phyloP scores from a whole-genome alignment of 2,329 filamentous ascomycete genomes.

The Colletotrichum sojae region DNA sequence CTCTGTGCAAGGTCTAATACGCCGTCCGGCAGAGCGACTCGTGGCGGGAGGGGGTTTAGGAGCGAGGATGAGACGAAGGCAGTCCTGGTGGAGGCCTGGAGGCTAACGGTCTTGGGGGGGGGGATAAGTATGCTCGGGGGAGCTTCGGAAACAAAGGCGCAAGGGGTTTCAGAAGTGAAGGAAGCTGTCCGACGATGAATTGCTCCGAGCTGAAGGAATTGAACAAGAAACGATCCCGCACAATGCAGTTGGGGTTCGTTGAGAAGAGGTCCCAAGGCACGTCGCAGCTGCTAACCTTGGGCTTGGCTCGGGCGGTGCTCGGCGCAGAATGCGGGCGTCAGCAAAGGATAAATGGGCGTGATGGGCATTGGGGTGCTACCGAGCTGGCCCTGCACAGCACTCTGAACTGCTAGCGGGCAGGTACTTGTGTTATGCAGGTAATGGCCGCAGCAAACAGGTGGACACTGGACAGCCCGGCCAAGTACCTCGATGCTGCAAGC shows the following conservation, averaged over 20 bases:
- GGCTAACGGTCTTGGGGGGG: neutral
- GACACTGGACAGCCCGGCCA: neutral
- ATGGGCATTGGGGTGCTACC: neutral
- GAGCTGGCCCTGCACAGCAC: neutral
- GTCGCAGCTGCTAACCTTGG: conserved; percentile 23
- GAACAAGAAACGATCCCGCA: conserved; percentile 7
- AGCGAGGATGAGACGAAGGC: conserved; percentile 10
- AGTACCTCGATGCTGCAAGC: conserved; percentile 38
- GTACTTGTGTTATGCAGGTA: neutral
- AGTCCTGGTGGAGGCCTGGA: neutral
- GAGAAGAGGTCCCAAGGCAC: conserved; percentile 13
- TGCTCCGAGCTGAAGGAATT: conserved; percentile 5
- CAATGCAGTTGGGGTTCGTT: conserved; percentile 21
- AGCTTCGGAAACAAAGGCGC: conserved; percentile 13
- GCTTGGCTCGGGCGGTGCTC: conserved; percentile 35
- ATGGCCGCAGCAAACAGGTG: neutral
- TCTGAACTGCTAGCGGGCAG: neutral
- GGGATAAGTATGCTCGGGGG: conserved; percentile 8
- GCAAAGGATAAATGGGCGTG: conserved; percentile 3
- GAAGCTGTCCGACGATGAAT: conserved; percentile 2
- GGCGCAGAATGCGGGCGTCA: conserved; percentile 35
- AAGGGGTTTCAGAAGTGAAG: conserved; percentile 26
- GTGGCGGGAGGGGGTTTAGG: conserved; percentile 11
- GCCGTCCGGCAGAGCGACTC: conserved; percentile 14
- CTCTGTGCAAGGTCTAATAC: conserved; percentile 3